Conservation (phyloP, 352 stramenopile species). For the Aphanomyces invadans region DNA sequence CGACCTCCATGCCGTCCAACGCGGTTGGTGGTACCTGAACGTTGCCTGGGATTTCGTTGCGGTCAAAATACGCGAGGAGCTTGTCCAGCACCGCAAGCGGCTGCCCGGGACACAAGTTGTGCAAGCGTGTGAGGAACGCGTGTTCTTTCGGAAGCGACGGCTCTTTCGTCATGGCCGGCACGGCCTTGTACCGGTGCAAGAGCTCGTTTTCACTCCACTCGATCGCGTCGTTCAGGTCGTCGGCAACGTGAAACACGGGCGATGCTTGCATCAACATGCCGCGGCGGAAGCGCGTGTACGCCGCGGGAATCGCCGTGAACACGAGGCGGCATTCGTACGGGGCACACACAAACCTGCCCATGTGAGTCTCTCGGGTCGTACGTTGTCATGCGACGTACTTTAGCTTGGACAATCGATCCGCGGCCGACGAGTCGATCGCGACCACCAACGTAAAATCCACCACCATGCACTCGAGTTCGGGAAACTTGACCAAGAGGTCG, state of each 20-base stretch:
- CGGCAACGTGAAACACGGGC: slow-evolving; percentile 41
- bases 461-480: slow-evolving; percentile 43
- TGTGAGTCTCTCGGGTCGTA: background rate
- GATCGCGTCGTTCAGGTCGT: slow-evolving; percentile 55
- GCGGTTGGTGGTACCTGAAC: slow-evolving; percentile 15
- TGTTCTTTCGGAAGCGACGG: slow-evolving; percentile 4
- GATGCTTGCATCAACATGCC: slow-evolving; percentile 2
- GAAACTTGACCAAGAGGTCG: slow-evolving; percentile 41
- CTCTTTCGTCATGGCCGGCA: background rate
- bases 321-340: slow-evolving; percentile 55
- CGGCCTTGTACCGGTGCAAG: slow-evolving; percentile 32
- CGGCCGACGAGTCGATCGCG: slow-evolving; percentile 82
- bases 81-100: slow-evolving; percentile 50
- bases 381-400: slow-evolving; percentile 33
- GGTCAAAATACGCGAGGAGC: slow-evolving; percentile 64
- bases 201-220: slow-evolving; percentile 69
- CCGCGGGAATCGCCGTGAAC: slow-evolving; percentile 53
- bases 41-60: slow-evolving; percentile 51
- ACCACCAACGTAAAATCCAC: slow-evolving; percentile 91
- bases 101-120: slow-evolving; percentile 62
- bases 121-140: slow-evolving; percentile 31
- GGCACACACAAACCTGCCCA: slow-evolving; percentile 37
- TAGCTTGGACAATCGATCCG: slow-evolving; percentile 68
- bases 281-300: slow-evolving; percentile 47
- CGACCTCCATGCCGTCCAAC: too few species aligned